Percentiles rank a stretch among this genome's conserved stretches.
phyloP scores from a whole-genome alignment of 768 basidiomycete species.

The Gelatoporia subvermispora region DNA sequence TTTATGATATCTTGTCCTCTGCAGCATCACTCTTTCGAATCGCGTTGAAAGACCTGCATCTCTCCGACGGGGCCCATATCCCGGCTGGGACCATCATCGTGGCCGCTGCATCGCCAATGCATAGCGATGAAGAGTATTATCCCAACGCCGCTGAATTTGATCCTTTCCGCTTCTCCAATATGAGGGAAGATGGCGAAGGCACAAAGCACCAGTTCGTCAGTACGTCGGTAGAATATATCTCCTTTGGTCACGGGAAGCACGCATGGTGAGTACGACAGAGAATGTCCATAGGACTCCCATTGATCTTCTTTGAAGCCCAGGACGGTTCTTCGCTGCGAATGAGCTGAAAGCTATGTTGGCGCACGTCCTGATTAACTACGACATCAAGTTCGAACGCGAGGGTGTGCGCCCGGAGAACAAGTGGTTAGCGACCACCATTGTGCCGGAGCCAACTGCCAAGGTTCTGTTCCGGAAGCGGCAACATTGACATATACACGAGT shows the following conservation, averaged over 20 bases:
- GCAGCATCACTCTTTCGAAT: conserved; percentile 25
- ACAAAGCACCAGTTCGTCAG: conserved; percentile 31
- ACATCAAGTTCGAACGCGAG: conserved; percentile 17
- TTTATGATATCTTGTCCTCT: neutral
- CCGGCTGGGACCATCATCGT: conserved; percentile 17
- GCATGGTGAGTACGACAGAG: conserved; percentile 22
- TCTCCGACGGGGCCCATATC: conserved; percentile 29
- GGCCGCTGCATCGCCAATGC: conserved; percentile 11
- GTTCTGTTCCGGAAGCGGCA: conserved; percentile 32
- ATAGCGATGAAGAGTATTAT: conserved; percentile 22
- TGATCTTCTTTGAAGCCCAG: conserved; percentile 1
- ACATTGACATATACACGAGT: neutral
- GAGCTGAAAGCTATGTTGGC: conserved; percentile 16
- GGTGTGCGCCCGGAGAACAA: conserved; percentile 18
- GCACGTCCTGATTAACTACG: conserved; percentile 13
- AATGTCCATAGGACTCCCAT: neutral
- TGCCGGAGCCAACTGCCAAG: conserved; percentile 18
- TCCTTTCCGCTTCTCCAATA: conserved; percentile 42
- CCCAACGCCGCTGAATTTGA: conserved; percentile 29
- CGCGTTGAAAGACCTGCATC: conserved; percentile 26
- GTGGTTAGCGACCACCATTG: conserved; percentile 9
- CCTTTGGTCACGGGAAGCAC: conserved; percentile 26
- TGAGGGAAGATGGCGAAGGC: conserved; percentile 28
- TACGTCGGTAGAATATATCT: conserved; percentile 19
- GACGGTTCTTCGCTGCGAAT: conserved; percentile 14